These are phyloP conservation scores for Pezicula radicicola DNA, from an alignment of 2,329 filamentous ascomycete species.

Conservation along the genomic window DNA sequence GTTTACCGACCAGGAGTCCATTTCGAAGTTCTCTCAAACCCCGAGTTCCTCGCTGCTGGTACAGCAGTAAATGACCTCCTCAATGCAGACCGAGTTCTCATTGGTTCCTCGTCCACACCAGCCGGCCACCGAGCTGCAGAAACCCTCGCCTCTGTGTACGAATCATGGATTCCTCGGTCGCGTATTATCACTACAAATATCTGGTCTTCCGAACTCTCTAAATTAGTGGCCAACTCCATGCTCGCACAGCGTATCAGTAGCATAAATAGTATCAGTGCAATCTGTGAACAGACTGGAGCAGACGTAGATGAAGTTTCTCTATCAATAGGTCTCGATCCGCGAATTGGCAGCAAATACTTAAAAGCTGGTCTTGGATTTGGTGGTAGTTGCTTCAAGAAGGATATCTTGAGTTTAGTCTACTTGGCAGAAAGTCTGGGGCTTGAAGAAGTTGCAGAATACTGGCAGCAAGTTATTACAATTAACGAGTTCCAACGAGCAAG, in stretches of 20 bases:
- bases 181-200: constrained; percentile 71
- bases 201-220: constrained; percentile 76
- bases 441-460: constrained; percentile 71
- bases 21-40: constrained; percentile 78
- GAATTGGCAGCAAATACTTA: constrained; percentile 71
- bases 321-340: constrained; percentile 65
- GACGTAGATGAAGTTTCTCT: constrained; percentile 70
- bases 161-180: constrained; percentile 64
- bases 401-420: constrained; percentile 71
- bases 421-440: constrained; percentile 68
- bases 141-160: constrained; percentile 63
- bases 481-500: constrained; percentile 73
- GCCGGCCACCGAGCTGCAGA: constrained; percentile 60
- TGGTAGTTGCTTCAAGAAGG: constrained; percentile 80
- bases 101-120: constrained; percentile 63
- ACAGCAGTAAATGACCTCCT: constrained; percentile 71
- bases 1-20: constrained; percentile 58
- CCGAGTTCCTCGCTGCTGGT: constrained; percentile 77
- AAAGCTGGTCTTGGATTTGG: constrained; percentile 76
- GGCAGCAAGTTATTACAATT: constrained; percentile 70
- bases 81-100: constrained; percentile 69
- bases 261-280: constrained; percentile 78
- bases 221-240: constrained; percentile 78
- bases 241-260: constrained; percentile 77
- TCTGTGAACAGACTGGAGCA: constrained; percentile 74